Evolutionary conservation across 768 basidiomycete species (phyloP).

Genomic region (Gloeostereum incarnatum): DNA sequence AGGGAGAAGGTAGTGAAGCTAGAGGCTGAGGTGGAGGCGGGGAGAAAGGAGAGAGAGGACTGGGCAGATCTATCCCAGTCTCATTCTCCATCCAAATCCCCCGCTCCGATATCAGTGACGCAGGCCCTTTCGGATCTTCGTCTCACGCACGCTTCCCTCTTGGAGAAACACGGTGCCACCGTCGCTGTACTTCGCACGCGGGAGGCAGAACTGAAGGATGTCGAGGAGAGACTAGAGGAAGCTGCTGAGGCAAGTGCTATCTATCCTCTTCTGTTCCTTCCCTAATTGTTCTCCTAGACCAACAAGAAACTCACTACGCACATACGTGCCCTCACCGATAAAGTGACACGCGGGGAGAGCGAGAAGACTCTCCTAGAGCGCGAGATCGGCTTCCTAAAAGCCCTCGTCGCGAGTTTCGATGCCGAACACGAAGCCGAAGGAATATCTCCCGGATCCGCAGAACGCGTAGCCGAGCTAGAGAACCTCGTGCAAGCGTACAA

Average conservation of each 20-base stretch:
- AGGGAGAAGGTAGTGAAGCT: conserved; percentile 44
- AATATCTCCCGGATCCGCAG: too few species aligned
- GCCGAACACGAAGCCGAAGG: too few species aligned
- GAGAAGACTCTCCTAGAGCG: conserved; percentile 30
- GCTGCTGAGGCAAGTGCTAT: too few species aligned
- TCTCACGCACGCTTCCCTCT: conserved; percentile 48
- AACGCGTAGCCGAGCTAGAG: too few species aligned
- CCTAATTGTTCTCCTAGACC: too few species aligned
- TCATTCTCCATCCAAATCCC: conserved; percentile 26
- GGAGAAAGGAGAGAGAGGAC: conserved; percentile 43
- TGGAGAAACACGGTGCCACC: conserved; percentile 60
- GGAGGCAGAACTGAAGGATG: conserved; percentile 38
- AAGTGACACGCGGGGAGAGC: conserved; percentile 19
- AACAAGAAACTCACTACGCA: conserved; percentile 23
- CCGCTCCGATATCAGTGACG: conserved; percentile 44
- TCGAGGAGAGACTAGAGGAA: conserved; percentile 26
- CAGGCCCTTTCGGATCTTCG: conserved; percentile 53
- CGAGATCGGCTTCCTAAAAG: conserved; percentile 59
- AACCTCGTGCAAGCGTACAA: too few species aligned
- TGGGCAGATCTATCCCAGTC: conserved; percentile 31
- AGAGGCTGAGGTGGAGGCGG: conserved; percentile 60
- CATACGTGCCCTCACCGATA: conserved; percentile 27
- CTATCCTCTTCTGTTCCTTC: too few species aligned
- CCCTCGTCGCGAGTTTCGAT: conserved; percentile 60
- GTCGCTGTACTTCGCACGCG: conserved; percentile 41